Evolutionary conservation across 2,329 filamentous ascomycete genomes (phyloP), one percentile per base, ranked within the genome.

Genomic region (Clathrospora elynae): DNA sequence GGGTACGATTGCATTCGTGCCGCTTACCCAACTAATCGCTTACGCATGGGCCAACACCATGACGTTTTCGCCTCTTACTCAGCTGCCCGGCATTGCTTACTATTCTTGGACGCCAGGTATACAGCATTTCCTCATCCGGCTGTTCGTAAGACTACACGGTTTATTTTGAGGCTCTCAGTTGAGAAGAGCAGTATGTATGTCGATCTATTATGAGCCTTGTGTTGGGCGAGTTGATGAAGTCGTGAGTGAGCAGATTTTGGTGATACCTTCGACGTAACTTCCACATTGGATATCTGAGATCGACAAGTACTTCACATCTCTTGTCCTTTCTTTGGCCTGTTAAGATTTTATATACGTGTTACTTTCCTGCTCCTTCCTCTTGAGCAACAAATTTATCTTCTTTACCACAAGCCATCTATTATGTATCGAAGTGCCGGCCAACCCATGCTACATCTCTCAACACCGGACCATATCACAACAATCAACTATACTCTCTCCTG

Each of bases 401-500:
- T 10, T 16, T 14, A 48, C 55, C 29, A 41, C 6, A 13, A 19
- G 35, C 24, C n/a, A 24, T 49, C 8, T 39, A 28, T 37, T 38
- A 62, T 29, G 55, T 45, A 17, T 30, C 45, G 11, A 45, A 19
- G 32, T 59, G 13, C 46, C 43, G 25, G 28, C 35, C 33, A 30
- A 49, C 19, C 61, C 62, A 38, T 40, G 46, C 29, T 51, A 59
- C 32, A 46, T 61, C 13, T 49, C n/a, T 51, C 53, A 14, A 59
- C 67, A 40, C 70, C 68, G 5, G 58, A 70, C 36, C 64, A 70
- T 8, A 41, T 67, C 4, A 63, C 59, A 12, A 61, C 60, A 2
- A 53, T 77, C 24, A 70, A 67, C 39, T 68, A 68, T 66, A 38
- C 43, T 5, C 51, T 66, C 11, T 32, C 45, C 12, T 67, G 62